These are phyloP conservation scores for Lipomyces kockii DNA, from an alignment of 805 yeast species.

Conservation along the genomic window DNA sequence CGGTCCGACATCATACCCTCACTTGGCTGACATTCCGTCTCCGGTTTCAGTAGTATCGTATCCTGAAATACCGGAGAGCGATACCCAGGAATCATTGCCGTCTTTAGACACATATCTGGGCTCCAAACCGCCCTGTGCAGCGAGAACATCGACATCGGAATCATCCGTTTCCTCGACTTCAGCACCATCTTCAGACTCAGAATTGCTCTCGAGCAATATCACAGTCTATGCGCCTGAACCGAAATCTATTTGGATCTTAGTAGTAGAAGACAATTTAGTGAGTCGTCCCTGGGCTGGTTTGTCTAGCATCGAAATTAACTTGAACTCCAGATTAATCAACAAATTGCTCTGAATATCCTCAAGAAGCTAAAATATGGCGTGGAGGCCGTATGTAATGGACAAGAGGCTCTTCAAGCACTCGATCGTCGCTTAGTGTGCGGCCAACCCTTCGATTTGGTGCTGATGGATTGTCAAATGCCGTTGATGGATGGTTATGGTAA, in stretches of 20 bases:
- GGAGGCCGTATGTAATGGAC: constrained; percentile 37
- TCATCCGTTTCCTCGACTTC: background rate
- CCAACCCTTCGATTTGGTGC: constrained; percentile 25
- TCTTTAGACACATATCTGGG: background rate
- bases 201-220: background rate
- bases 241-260: constrained; percentile 25
- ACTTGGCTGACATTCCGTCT: background rate
- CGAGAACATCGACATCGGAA: constrained; percentile 1
- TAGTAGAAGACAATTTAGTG: constrained; percentile 36
- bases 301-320: background rate
- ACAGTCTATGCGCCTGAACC: background rate
- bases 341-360: constrained; percentile 33
- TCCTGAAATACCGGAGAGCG: background rate
- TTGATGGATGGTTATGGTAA: constrained; percentile 37
- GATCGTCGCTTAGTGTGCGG: constrained; percentile 17
- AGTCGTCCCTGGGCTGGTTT: constrained; percentile 3
- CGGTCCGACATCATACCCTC: constrained; percentile 1
- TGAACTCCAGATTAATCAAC: constrained; percentile 30
- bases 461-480: constrained; percentile 40
- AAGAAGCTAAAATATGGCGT: constrained; percentile 26
- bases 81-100: background rate
- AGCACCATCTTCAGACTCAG: background rate
- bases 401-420: constrained; percentile 33
- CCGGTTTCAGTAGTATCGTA: background rate
- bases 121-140: background rate